A percentile compares a stretch with the other conserved stretches of the same genome.
Evolutionary conservation across 176 grass and related monocot genomes (phyloP).

Genomic region (Triticum dicoccoides): DNA sequence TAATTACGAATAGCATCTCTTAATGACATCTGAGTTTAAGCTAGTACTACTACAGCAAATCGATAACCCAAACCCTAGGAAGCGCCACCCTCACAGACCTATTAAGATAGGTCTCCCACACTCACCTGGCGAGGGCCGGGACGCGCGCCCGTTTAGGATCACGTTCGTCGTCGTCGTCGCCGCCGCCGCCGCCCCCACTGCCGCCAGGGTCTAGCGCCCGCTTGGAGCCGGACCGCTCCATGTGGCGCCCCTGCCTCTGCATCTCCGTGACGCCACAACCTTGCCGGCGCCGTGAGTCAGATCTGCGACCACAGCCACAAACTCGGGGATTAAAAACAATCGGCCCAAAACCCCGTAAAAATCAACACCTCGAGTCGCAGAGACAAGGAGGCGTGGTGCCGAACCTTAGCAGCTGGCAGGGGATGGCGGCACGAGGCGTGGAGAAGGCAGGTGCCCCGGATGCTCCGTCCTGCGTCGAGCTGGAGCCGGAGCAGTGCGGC

Average conservation of each 20-base stretch:
- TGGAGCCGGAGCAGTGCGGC: constrained; percentile 4
- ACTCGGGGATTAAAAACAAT: neutral
- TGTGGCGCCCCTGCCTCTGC: constrained; percentile 43
- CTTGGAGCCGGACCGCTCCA: constrained; percentile 52
- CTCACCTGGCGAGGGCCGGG: constrained; percentile 52
- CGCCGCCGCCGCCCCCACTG: constrained; percentile 22
- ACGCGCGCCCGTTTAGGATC: constrained; percentile 49
- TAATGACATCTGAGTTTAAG: neutral
- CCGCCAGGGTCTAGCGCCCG: constrained; percentile 43
- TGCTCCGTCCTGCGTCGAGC: neutral
- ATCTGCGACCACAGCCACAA: constrained; percentile 30
- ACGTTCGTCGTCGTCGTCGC: constrained; percentile 25
- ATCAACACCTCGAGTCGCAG: neutral
- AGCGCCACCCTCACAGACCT: neutral
- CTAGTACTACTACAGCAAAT: neutral
- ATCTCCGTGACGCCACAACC: constrained; percentile 24
- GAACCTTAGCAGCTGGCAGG: neutral
- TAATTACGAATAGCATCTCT: neutral
- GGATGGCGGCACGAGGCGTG: neutral
- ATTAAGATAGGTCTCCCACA: neutral
- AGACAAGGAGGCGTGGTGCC: neutral
- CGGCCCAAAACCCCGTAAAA: neutral
- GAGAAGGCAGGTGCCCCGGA: too few relatives aligned
- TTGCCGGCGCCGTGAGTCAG: neutral
- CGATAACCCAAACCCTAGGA: neutral